These are phyloP conservation scores for Colletotrichum tropicicola DNA, from an alignment of 2,329 filamentous ascomycete genomes.

Conservation along the genomic window DNA sequence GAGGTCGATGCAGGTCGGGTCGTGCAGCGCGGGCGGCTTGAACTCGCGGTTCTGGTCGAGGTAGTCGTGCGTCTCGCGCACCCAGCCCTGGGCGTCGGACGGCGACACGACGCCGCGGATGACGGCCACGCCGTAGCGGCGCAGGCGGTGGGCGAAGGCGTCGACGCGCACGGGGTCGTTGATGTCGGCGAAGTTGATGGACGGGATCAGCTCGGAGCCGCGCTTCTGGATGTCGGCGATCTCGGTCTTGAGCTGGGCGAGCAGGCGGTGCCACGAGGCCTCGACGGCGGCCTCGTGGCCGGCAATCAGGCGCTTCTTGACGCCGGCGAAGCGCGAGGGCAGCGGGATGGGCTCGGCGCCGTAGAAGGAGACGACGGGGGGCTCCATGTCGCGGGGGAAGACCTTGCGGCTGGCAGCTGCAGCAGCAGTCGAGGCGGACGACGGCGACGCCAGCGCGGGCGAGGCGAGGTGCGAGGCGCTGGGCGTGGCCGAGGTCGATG, in stretches of 20 bases:
- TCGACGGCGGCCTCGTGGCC: slow-evolving; percentile 47
- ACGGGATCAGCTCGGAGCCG: slow-evolving; percentile 49
- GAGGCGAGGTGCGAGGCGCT: too few relatives aligned
- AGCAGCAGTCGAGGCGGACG: slow-evolving; percentile 16
- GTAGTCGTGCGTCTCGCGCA: slow-evolving; percentile 61
- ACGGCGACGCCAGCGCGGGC: neutral
- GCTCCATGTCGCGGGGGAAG: slow-evolving; percentile 31
- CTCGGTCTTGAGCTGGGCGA: slow-evolving; percentile 46
- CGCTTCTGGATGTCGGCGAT: slow-evolving; percentile 45
- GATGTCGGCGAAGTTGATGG: slow-evolving; percentile 50
- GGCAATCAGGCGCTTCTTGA: slow-evolving; percentile 49
- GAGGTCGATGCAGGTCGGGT: slow-evolving; percentile 76
- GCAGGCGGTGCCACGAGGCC: slow-evolving; percentile 50
- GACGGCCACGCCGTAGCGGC: slow-evolving; percentile 41
- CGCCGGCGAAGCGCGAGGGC: slow-evolving; percentile 48
- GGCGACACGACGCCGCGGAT: slow-evolving; percentile 42
- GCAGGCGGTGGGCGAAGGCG: slow-evolving; percentile 39
- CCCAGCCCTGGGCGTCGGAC: slow-evolving; percentile 50
- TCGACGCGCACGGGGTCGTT: slow-evolving; percentile 35
- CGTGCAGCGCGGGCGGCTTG: slow-evolving; percentile 63
- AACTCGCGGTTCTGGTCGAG: slow-evolving; percentile 55
- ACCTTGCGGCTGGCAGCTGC: slow-evolving; percentile 27
- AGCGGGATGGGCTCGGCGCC: slow-evolving; percentile 56
- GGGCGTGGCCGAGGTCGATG: neutral
- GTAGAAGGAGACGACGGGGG: slow-evolving; percentile 64